A percentile compares a stretch with the other conserved stretches of the same genome.
These are phyloP conservation scores for Pelargonium fulgidum DNA, from an alignment of 441 rosid species.

Conservation along the genomic window DNA sequence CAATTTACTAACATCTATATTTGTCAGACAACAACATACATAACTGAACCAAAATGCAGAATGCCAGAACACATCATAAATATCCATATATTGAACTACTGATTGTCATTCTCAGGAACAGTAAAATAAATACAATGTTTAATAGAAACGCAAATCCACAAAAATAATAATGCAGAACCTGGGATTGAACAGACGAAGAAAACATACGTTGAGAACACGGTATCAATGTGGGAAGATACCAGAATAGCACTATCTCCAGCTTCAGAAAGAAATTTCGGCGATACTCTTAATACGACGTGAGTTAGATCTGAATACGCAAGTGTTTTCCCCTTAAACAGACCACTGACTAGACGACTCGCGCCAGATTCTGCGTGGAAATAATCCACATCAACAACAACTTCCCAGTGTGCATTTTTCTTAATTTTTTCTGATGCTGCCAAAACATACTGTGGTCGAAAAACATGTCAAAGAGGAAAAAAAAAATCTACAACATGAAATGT, in stretches of 20 bases:
- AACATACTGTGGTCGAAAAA: slow-evolving; percentile 53
- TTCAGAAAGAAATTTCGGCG: slow-evolving; percentile 71
- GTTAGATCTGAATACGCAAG: slow-evolving; percentile 74
- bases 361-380: slow-evolving; percentile 58
- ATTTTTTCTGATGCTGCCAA: slow-evolving; percentile 56
- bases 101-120: background rate
- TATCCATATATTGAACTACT: background rate
- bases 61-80: slow-evolving; percentile 3
- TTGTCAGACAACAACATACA: slow-evolving; percentile 5
- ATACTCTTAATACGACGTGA: slow-evolving; percentile 61
- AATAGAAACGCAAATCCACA: slow-evolving; percentile 1
- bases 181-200: slow-evolving; percentile 22
- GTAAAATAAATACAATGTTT: slow-evolving; percentile 5
- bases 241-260: slow-evolving; percentile 76
- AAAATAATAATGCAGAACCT: slow-evolving; percentile 2
- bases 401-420: slow-evolving; percentile 70
- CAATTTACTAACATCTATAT: background rate
- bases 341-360: slow-evolving; percentile 55
- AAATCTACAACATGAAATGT: slow-evolving; percentile 12
- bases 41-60: slow-evolving; percentile 14
- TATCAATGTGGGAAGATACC: slow-evolving; percentile 89
- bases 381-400: slow-evolving; percentile 81
- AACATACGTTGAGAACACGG: slow-evolving; percentile 79
- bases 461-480: slow-evolving; percentile 21
- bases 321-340: slow-evolving; percentile 68